These are phyloP conservation scores for Calocybe gambosa DNA, from an alignment of 1,284 basidiomycete genomes.

Conservation along the genomic window DNA sequence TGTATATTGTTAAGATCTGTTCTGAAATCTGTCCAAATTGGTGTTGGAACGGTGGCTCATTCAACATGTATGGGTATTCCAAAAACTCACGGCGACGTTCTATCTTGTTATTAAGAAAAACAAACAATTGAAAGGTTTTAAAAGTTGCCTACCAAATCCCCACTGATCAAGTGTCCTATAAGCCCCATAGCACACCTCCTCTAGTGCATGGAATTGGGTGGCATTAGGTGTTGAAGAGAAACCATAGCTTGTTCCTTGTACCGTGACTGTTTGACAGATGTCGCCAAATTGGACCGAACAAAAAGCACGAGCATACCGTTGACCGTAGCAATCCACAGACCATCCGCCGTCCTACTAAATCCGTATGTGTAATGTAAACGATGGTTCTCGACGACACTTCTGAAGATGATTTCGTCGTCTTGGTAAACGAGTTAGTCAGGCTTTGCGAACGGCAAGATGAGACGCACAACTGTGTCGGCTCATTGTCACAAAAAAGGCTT, in stretches of 20 bases:
- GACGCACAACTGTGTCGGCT: background rate
- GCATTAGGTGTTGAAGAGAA: no score
- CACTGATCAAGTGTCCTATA: background rate
- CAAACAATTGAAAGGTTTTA: background rate
- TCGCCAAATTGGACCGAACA: no score
- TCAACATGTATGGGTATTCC: no score
- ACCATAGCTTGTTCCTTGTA: no score
- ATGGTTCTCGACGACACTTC: background rate
- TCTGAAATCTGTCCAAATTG: no score
- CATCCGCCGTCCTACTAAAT: no score
- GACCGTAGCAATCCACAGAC: no score
- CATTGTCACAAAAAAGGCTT: background rate
- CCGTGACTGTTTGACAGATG: no score
- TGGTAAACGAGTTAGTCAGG: background rate
- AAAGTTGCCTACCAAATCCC: background rate
- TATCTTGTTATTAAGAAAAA: background rate
- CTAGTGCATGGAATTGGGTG: background rate
- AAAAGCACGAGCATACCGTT: no score
- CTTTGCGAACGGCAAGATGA: background rate
- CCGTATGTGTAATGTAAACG: no score
- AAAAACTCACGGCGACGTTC: slow-evolving; percentile 5
- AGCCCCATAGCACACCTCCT: background rate
- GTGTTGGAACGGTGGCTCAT: no score
- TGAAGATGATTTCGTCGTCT: background rate
- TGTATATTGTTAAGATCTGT: no score